Base-by-base conservation (phyloP, 148 eudicot genomes). In the Linanthus parryae region DNA sequence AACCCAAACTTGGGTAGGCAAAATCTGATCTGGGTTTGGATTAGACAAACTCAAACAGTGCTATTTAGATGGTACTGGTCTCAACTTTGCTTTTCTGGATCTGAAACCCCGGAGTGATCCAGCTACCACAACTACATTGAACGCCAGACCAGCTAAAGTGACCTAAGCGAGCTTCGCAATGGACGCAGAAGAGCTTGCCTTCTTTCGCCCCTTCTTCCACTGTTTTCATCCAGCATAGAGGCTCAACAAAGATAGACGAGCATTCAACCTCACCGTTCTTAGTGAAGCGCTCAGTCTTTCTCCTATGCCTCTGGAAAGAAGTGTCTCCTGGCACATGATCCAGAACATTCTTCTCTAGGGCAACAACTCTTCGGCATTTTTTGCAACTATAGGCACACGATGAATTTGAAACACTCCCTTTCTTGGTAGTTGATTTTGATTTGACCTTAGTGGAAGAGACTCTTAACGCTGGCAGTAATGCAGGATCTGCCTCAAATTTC, bases 21-120 rank as follows among this genome's bases (percentile, higher is more conserved):
- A n/a, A n/a, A n/a, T n/a, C n/a, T n/a, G n/a, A n/a, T n/a, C n/a
- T n/a, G n/a, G n/a, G n/a, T n/a, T n/a, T n/a, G n/a, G n/a, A n/a
- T n/a, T n/a, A n/a, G n/a, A n/a, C n/a, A n/a, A n/a, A n/a, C n/a
- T n/a, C n/a, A n/a, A n/a, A n/a, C n/a, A n/a, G n/a, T n/a, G n/a
- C n/a, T n/a, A n/a, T n/a, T 54, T 71, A 81, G 44, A 78, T 27
- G 15, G 80, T 81, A 70, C 83, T 81, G 62, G 77, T 59, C 56
- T 88, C 94, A 28, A 84, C 77, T 35, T 74, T 74, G 54, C 91
- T 66, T 70, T 85, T 89, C 46, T 91, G 94, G 52, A 91, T 94
- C 72, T 91, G 98, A 54, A 91, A 91, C 21, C 87, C 98, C 0
- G 98, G 98, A 30, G 98, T 91, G 41, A 91, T 79, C 98, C 98